Evolutionary conservation across 306 rosid species (phyloP), one percentile per base, ranked within the genome.

Genomic region (Acacia crassicarpa): DNA sequence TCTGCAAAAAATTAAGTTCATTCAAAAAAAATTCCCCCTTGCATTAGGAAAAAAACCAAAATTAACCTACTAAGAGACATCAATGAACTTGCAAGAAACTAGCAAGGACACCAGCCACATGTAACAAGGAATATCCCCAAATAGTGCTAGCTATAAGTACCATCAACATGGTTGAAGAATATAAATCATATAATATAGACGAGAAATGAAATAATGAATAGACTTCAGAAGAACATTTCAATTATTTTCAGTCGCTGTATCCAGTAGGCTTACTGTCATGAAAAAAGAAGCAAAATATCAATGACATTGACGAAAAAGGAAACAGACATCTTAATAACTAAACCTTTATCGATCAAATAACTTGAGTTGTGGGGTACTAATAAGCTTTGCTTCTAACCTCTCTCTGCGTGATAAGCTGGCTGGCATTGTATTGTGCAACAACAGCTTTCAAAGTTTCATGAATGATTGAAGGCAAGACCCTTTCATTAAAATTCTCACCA

Each of bases 321-420:
- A 58, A 15, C 48, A 75, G 23, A 23, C 56, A 40, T 23, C 23
- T 40, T 8, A 76, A 45, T 16, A 59, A 59, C 27, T 8, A 4
- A 51, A 43, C 6, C 71, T 14, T 41, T 23, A 16, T 41, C 23
- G 58, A 41, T 43, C 43, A 23, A 41, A 40, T 76, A 67, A 58
- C 9, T 38, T 40, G 80, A 25, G 70, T n/a, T 23, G 43, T 58
- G 22, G n/a, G 22, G 33, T 22, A 56, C 46, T 10, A 23, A 74
- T 9, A 56, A 20, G 67, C 79, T 56, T 56, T 38, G 38, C 53
- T 16, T 72, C 25, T 78, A 75, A 91, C 98, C 97, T 92, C 97
- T 88, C 97, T 91, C 88, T 89, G 98, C 61, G 98, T 94, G 71
- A 91, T 86, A 71, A 94, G 98, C 84, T 92, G 97, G 84, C 98